These are phyloP conservation scores for Dalbergia oliveri DNA, from an alignment of 306 rosid genomes.

Conservation along the genomic window DNA sequence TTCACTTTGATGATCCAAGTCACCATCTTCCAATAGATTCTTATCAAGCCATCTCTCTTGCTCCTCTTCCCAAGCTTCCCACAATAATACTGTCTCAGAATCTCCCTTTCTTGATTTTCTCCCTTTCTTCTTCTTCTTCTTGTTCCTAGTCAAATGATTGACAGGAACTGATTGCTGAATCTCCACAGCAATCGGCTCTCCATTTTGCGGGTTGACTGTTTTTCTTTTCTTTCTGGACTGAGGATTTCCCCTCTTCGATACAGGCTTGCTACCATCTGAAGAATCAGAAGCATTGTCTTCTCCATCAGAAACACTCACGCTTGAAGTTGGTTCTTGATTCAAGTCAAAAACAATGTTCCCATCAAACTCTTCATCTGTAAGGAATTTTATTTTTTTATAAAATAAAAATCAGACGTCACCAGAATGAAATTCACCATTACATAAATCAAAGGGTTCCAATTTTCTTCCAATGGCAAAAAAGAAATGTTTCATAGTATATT, in stretches of 20 bases:
- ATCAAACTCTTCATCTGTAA: slow-evolving; percentile 41
- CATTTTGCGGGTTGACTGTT: neutral
- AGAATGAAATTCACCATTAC: neutral
- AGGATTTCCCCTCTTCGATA: slow-evolving; percentile 27
- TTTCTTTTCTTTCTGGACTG: slow-evolving; percentile 37
- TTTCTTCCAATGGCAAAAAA: neutral
- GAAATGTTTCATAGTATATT: neutral
- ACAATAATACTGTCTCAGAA: slow-evolving; percentile 54
- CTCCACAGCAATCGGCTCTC: slow-evolving; percentile 32
- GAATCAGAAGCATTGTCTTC: slow-evolving; percentile 34
- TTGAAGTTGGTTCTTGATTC: slow-evolving; percentile 40
- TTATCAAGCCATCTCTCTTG: slow-evolving; percentile 78
- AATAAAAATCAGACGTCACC: neutral
- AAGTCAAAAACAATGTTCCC: slow-evolving; percentile 24
- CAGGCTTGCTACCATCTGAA: slow-evolving; percentile 37
- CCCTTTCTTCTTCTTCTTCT: slow-evolving; percentile 45
- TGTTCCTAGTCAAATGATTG: slow-evolving; percentile 12
- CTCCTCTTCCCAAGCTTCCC: slow-evolving; percentile 77
- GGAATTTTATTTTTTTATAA: neutral
- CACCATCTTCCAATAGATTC: slow-evolving; percentile 51
- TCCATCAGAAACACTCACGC: slow-evolving; percentile 29
- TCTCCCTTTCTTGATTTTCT: slow-evolving; percentile 44
- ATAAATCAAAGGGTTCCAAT: slow-evolving; percentile 4
- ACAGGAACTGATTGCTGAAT: slow-evolving; percentile 20
- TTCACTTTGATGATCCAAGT: slow-evolving; percentile 61